Base-by-base conservation (phyloP, 805 yeast genomes). In the Saccharomyces mikatae region DNA sequence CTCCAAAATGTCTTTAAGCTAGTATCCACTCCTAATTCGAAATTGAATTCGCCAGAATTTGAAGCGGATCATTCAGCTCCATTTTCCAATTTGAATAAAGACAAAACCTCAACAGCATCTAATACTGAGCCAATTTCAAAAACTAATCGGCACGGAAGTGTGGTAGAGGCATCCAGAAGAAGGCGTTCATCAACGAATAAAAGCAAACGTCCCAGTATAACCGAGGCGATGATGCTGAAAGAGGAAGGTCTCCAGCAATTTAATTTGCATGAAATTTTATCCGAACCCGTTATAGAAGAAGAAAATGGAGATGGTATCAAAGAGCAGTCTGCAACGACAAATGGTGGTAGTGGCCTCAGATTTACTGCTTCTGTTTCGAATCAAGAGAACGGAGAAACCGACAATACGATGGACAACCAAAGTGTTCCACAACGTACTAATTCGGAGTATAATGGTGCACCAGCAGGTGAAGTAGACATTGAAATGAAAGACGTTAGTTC, bases 201-300 rank as follows among this genome's bases (percentile, higher is more conserved):
- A 29, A 61, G 58, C 30, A 62, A 64, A 41, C 61, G 70, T 41
- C 67, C 72, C 2, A 66, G 69, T 47, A 51, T 67, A 27, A 59
- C 66, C 2, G 71, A 68, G 27, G 58, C 71, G 2, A 60, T 63
- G 10, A 67, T 69, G 63, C 52, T 69, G 13, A 66, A 63, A 50
- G 72, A 69, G 46, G 69, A 68, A 54, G 72, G 72, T 6, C 48
- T 69, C 13, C 71, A 65, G 41, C 70, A 69, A 50, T 66, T 63
- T 41, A 68, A 62, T 50, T 55, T 70, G 36, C 65, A 66, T 46
- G 74, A 70, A 48, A 62, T 68, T 17, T 60, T 65, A 62, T 53
- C 64, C n/a, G 65, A 63, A 46, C 62, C 65, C 5, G 66, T 58
- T 1, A 47, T 59, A 2, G 62, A 57, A 55, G 65, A 64, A 27